phyloP scores from a whole-genome alignment of 495 filamentous ascomycete species.

The Bombardia bombarda region DNA sequence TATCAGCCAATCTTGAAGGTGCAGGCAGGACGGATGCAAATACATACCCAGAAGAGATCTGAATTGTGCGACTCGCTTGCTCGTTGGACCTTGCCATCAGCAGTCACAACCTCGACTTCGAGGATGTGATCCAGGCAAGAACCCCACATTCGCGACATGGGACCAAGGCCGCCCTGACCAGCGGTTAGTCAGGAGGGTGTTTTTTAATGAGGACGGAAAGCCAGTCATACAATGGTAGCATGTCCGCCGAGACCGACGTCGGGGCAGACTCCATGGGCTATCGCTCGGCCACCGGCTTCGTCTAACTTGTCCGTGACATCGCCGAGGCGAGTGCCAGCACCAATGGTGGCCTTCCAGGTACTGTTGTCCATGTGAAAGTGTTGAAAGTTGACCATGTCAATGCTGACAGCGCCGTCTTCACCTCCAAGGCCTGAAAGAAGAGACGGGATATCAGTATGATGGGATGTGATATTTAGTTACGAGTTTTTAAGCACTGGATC shows the following conservation, averaged over 20 bases:
- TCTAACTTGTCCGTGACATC: constrained; percentile 53
- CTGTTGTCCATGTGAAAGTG: constrained; percentile 43
- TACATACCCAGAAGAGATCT: constrained; percentile 50
- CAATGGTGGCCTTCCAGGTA: constrained; percentile 55
- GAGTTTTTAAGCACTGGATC: too few species aligned
- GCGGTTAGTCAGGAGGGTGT: constrained; percentile 5
- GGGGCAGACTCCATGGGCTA: constrained; percentile 60
- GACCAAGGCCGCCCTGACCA: constrained; percentile 42
- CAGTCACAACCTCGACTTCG: constrained; percentile 53
- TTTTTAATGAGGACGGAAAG: too few species aligned
- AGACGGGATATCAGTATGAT: neutral
- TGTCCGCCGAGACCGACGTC: constrained; percentile 66
- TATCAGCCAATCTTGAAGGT: neutral
- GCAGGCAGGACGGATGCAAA: constrained; percentile 9
- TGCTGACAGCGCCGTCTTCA: constrained; percentile 45
- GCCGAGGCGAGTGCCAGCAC: constrained; percentile 54
- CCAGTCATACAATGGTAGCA: constrained; percentile 47
- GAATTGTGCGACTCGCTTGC: constrained; percentile 42
- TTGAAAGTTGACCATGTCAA: constrained; percentile 50
- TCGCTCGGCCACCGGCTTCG: constrained; percentile 52
- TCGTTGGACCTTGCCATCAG: constrained; percentile 47
- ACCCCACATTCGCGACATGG: constrained; percentile 51
- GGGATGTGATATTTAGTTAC: too few species aligned
- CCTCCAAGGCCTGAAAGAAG: constrained; percentile 39
- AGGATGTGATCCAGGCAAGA: constrained; percentile 43